Conservation (phyloP, 129 eudicot genomes). For the Cynara cardunculus region DNA sequence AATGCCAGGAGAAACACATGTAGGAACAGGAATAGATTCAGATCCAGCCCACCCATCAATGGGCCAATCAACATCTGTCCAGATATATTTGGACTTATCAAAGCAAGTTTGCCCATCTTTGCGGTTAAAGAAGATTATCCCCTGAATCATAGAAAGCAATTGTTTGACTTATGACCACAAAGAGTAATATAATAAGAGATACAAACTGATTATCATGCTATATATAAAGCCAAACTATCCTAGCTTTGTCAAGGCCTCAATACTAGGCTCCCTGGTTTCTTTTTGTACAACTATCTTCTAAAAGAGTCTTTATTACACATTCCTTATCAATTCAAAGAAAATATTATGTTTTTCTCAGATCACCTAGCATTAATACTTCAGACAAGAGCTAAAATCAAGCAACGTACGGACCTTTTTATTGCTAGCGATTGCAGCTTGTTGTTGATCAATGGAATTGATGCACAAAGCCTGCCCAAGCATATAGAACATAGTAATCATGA, state of each 20-base stretch:
- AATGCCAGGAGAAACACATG: conserved; percentile 81
- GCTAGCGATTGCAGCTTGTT: conserved; percentile 90
- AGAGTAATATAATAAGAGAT: neutral
- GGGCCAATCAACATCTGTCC: conserved; percentile 98
- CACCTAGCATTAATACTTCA: neutral
- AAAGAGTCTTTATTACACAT: neutral
- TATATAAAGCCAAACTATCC: neutral
- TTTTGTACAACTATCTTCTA: neutral
- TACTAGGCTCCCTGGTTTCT: neutral
- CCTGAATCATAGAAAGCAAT: conserved; percentile 45
- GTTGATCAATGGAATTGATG: conserved; percentile 76
- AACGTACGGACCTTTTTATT: conserved; percentile 65
- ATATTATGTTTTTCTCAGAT: neutral
- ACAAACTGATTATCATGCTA: neutral
- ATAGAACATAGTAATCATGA: conserved; percentile 16
- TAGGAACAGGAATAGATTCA: conserved; percentile 81
- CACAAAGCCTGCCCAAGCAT: conserved; percentile 75
- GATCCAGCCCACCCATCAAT: conserved; percentile 91
- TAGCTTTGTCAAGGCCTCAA: neutral
- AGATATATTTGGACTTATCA: conserved; percentile 58
- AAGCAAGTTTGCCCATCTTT: conserved; percentile 53
- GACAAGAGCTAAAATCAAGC: neutral
- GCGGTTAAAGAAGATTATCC: conserved; percentile 66
- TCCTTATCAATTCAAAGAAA: neutral
- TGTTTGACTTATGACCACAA: conserved; percentile 1